A percentile compares a stretch with the other conserved stretches of the same genome.
phyloP scores from a whole-genome alignment of 1,284 basidiomycete species.

The Phellopilus nigrolimitatus region DNA sequence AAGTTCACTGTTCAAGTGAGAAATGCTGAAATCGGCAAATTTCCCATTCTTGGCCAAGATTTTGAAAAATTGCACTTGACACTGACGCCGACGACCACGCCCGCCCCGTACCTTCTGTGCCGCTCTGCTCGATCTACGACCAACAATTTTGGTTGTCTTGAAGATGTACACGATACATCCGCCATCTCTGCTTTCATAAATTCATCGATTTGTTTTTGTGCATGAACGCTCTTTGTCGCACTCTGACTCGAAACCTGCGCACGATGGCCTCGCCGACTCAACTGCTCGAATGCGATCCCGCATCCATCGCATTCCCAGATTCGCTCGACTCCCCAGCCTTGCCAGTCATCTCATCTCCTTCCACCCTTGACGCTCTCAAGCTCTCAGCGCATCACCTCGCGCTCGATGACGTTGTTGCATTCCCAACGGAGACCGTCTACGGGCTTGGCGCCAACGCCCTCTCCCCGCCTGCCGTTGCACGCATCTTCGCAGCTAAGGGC shows the following conservation, averaged over 20 bases:
- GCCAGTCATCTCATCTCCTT: constrained; percentile 40
- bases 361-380: constrained; percentile 43
- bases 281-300: constrained; percentile 51
- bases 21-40: not conserved
- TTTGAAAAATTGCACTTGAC: not conserved
- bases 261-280: constrained; percentile 18
- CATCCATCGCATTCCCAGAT: constrained; percentile 46
- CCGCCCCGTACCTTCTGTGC: no score
- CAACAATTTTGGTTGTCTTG: not conserved
- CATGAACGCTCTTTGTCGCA: not conserved
- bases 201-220: not conserved
- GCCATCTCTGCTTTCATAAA: not conserved
- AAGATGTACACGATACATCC: not conserved
- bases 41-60: not conserved
- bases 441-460: constrained; percentile 90
- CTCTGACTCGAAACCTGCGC: not conserved
- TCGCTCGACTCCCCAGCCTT: constrained; percentile 28
- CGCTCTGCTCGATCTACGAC: not conserved
- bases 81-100: not conserved
- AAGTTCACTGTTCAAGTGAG: not conserved
- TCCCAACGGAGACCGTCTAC: constrained; percentile 98
- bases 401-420: constrained; percentile 61
- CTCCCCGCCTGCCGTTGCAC: constrained; percentile 55
- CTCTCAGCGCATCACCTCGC: constrained; percentile 46
- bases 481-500: constrained; percentile 89